phyloP scores from a whole-genome alignment of 495 filamentous ascomycete genomes.

The Lophium mytilinum region DNA sequence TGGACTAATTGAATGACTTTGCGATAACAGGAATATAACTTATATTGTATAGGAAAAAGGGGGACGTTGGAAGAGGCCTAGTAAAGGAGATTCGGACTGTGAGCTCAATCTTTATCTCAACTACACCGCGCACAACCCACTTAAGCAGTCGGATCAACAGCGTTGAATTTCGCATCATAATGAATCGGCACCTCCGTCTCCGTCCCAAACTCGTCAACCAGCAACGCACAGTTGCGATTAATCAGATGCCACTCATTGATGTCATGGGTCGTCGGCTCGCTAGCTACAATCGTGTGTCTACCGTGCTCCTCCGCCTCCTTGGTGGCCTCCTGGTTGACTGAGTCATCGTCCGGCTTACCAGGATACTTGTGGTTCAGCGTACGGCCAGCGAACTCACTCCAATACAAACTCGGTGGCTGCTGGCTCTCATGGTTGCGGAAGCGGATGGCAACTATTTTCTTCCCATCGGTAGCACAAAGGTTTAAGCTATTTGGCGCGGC shows the following conservation, averaged over 20 bases:
- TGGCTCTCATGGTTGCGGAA: slow-evolving; percentile 42
- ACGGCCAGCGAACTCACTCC: slow-evolving; percentile 38
- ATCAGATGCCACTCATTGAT: slow-evolving; percentile 42
- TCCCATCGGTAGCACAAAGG: slow-evolving; percentile 26
- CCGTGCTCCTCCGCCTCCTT: slow-evolving; percentile 32
- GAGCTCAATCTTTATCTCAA: too few species aligned
- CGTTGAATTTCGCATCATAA: slow-evolving; percentile 22
- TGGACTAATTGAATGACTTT: too few species aligned
- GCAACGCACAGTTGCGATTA: slow-evolving; percentile 33
- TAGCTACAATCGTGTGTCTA: slow-evolving; percentile 43
- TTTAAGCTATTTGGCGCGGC: slow-evolving; percentile 23
- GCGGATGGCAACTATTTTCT: slow-evolving; percentile 36
- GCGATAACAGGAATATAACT: too few species aligned
- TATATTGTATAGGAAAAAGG: too few species aligned
- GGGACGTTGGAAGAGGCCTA: too few species aligned
- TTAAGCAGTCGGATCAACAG: slow-evolving; percentile 7
- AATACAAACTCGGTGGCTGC: slow-evolving; percentile 44
- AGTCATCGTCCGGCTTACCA: slow-evolving; percentile 34
- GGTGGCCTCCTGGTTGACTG: slow-evolving; percentile 24
- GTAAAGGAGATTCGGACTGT: too few species aligned
- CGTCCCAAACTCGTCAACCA: slow-evolving; percentile 25
- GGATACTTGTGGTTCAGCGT: slow-evolving; percentile 44
- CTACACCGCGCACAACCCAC: not conserved
- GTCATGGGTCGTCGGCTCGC: slow-evolving; percentile 44
- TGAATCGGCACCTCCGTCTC: slow-evolving; percentile 21